A percentile compares a stretch with the other conserved stretches of the same genome.
Conservation (phyloP, 169 alveolate species). For the Plasmodium reichenowi region DNA sequence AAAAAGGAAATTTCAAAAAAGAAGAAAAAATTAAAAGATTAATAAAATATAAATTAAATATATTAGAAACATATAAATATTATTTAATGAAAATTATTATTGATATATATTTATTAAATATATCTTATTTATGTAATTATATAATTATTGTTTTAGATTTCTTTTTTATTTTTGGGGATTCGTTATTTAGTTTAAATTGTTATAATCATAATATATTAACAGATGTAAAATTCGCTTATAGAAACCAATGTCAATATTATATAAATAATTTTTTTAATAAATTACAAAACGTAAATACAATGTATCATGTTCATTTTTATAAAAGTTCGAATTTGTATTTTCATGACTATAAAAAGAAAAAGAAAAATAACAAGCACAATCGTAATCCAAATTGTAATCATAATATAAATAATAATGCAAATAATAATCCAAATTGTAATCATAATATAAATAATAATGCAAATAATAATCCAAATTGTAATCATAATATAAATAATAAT, state of each 20-base stretch:
- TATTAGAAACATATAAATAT: constrained; percentile 21
- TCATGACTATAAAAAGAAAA: constrained; percentile 41
- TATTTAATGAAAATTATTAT: constrained; percentile 36
- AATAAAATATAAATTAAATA: constrained; percentile 16
- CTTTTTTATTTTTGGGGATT: constrained; percentile 21
- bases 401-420: no score
- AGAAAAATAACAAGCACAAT: no score
- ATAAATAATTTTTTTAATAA: constrained; percentile 27
- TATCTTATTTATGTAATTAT: constrained; percentile 59
- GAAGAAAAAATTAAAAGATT: neutral
- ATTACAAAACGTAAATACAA: constrained; percentile 34
- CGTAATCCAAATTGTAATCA: no score
- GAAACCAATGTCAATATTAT: constrained; percentile 19
- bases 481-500: no score
- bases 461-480: no score
- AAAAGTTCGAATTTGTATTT: constrained; percentile 31
- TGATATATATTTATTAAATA: constrained; percentile 35
- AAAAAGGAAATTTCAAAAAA: neutral
- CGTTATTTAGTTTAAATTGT: constrained; percentile 27
- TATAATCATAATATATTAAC: neutral
- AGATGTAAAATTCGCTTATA: constrained; percentile 19
- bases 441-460: no score
- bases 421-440: no score
- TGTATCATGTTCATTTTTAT: constrained; percentile 34
- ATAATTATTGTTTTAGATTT: constrained; percentile 35